Conservation (phyloP, 2,329 filamentous ascomycete species). For the Botrytis hyacinthi region DNA sequence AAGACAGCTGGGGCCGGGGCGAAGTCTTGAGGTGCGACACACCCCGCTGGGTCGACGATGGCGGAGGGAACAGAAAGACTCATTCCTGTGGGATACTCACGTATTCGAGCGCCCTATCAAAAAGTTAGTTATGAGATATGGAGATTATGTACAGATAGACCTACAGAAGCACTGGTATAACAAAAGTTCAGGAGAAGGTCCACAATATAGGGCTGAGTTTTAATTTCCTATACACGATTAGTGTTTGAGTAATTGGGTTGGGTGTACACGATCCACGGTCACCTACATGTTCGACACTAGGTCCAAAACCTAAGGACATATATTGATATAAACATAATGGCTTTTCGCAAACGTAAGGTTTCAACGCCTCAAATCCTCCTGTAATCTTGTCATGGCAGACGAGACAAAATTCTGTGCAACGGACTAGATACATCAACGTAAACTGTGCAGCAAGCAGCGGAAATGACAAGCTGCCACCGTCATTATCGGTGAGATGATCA, state of each 20-base stretch:
- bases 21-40: background rate
- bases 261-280: background rate
- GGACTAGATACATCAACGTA: slow-evolving; percentile 70
- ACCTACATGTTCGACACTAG: slow-evolving; percentile 67
- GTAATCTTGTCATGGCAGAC: slow-evolving; percentile 73
- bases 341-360: slow-evolving; percentile 75
- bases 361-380: slow-evolving; percentile 65
- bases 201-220: slow-evolving; percentile 75
- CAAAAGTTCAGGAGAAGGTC: slow-evolving; percentile 84
- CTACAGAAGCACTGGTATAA: slow-evolving; percentile 49
- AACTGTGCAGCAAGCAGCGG: slow-evolving; percentile 69
- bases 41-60: slow-evolving; percentile 16
- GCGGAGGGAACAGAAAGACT: slow-evolving; percentile 34
- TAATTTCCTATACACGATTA: slow-evolving; percentile 56
- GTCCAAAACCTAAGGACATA: slow-evolving; percentile 80
- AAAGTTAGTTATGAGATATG: slow-evolving; percentile 8
- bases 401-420: slow-evolving; percentile 83
- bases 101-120: slow-evolving; percentile 26
- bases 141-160: slow-evolving; percentile 8
- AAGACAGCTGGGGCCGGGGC: background rate
- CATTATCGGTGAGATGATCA: slow-evolving; percentile 37
- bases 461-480: slow-evolving; percentile 45
- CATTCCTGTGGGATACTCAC: slow-evolving; percentile 40
- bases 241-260: background rate
- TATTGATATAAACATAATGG: slow-evolving; percentile 83